Evolutionary conservation across 345 rosid species (phyloP), one percentile per base, ranked within the genome.

Genomic region (Schrenkiella parvula): DNA sequence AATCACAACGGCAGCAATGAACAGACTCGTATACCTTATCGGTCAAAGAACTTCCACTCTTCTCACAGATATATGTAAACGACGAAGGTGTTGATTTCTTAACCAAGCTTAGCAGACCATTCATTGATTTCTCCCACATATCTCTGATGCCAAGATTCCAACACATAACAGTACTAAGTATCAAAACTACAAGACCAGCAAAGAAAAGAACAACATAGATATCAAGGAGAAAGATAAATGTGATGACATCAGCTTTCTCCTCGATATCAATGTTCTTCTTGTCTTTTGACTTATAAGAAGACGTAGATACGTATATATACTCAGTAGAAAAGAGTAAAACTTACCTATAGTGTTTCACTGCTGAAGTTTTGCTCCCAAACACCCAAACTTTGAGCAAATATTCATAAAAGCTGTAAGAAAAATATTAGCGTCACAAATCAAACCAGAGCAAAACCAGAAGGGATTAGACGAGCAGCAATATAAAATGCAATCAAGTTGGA

Each of bases 111-210:
- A 74, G 47, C 68, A 95, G 70, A 77, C 99, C 99, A 72, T 87
- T 90, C 99, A 95, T 95, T 72, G 99, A 92, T 80, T 78, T 88
- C 79, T 95, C 99, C 99, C 99, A 95, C 98, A 92, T 92, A 28
- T 90, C 93, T 81, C 97, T 93, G 84, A 67, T 37, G 53, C 67
- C 66, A 65, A 42, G 21, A 46, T 54, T 54, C 46, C 35, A 55
- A 66, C 19, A 25, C 38, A 73, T 14, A 55, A 66, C 44, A 56
- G 1, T 18, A 57, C 26, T 18, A 47, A 25, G 5, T 50, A 28
- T 29, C 3, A 17, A 41, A 72, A 63, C 9, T 70, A 34, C 11
- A 48, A 37, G 21, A 59, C 22, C 60, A 48, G 31, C 41, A 60
- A 70, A 39, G 69, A 71, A 52, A 28, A 28, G 21, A 35, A 34